A percentile compares a stretch with the other conserved stretches of the same genome.
Evolutionary conservation across 495 filamentous ascomycete species (phyloP).

Genomic region (Penicillium atrosanguineum): DNA sequence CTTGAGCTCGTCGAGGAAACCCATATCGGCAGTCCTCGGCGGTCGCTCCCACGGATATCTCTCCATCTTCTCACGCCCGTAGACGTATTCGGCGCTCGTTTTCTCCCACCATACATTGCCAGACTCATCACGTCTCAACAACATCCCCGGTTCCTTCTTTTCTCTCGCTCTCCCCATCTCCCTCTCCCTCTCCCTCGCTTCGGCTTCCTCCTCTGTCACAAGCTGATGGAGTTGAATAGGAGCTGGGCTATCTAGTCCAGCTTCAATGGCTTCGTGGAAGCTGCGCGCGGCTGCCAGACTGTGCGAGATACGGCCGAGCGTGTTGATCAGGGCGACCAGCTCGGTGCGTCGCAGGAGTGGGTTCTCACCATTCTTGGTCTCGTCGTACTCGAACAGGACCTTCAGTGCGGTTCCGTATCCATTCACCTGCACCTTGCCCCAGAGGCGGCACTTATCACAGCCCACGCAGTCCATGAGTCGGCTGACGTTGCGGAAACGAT

Average conservation of each 20-base stretch:
- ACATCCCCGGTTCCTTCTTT: slow-evolving; percentile 17
- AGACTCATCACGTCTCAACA: slow-evolving; percentile 34
- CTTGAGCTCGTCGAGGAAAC: slow-evolving; percentile 56
- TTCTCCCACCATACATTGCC: slow-evolving; percentile 44
- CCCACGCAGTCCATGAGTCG: slow-evolving; percentile 98
- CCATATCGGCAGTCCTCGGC: slow-evolving; percentile 30
- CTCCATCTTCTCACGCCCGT: slow-evolving; percentile 26
- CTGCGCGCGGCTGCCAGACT: slow-evolving; percentile 70
- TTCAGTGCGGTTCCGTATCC: slow-evolving; percentile 95
- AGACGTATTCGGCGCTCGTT: slow-evolving; percentile 35
- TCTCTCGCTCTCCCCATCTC: not conserved
- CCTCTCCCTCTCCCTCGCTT: slow-evolving; percentile 3
- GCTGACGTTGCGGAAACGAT: slow-evolving; percentile 93
- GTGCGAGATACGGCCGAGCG: slow-evolving; percentile 78
- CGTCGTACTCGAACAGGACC: slow-evolving; percentile 92
- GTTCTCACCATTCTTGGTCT: slow-evolving; percentile 68
- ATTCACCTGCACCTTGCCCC: slow-evolving; percentile 96
- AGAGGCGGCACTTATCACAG: slow-evolving; percentile 96
- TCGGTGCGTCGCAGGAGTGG: slow-evolving; percentile 83
- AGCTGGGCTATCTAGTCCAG: slow-evolving; percentile 32
- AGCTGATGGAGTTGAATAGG: slow-evolving; percentile 30
- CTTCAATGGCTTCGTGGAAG: slow-evolving; percentile 63
- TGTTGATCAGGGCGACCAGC: slow-evolving; percentile 91
- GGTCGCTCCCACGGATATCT: slow-evolving; percentile 40
- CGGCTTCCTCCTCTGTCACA: slow-evolving; percentile 15